Percentiles rank a stretch among this genome's conserved stretches.
phyloP scores from a whole-genome alignment of 2,329 filamentous ascomycete species.

The Hymenoscyphus linearis region DNA sequence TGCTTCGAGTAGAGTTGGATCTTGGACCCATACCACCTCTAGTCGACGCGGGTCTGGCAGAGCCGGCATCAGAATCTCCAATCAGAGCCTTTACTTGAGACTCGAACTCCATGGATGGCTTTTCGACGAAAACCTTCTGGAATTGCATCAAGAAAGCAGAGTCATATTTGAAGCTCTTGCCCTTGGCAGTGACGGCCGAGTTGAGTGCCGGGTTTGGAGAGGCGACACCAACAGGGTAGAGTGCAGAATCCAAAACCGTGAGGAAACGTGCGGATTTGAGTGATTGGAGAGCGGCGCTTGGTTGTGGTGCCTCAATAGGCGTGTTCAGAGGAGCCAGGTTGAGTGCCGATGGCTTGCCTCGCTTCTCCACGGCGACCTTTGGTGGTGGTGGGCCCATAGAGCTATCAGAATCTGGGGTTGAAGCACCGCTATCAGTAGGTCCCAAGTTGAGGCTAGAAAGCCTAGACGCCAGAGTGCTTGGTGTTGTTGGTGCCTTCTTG shows the following conservation, averaged over 20 bases:
- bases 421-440: constrained; percentile 37
- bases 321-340: constrained; percentile 79
- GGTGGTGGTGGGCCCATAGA: constrained; percentile 40
- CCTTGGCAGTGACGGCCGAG: constrained; percentile 70
- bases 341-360: constrained; percentile 67
- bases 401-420: constrained; percentile 39
- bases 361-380: constrained; percentile 41
- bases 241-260: constrained; percentile 68
- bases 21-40: constrained; percentile 47
- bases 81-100: constrained; percentile 81
- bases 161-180: constrained; percentile 87
- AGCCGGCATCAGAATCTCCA: constrained; percentile 66
- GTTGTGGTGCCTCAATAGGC: constrained; percentile 82
- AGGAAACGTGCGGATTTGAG: constrained; percentile 89
- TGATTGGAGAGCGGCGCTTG: constrained; percentile 88
- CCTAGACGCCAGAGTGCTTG: constrained; percentile 38
- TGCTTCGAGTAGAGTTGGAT: constrained; percentile 47
- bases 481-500: constrained; percentile 22
- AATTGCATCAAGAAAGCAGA: constrained; percentile 94
- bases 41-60: constrained; percentile 56
- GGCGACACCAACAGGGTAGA: constrained; percentile 77
- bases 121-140: constrained; percentile 92
- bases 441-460: constrained; percentile 46
- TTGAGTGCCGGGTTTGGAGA: constrained; percentile 93
- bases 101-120: constrained; percentile 91